Percentiles rank a stretch among this genome's conserved stretches.
Conservation (phyloP, 768 basidiomycete genomes). For the Lepiota venenata region DNA sequence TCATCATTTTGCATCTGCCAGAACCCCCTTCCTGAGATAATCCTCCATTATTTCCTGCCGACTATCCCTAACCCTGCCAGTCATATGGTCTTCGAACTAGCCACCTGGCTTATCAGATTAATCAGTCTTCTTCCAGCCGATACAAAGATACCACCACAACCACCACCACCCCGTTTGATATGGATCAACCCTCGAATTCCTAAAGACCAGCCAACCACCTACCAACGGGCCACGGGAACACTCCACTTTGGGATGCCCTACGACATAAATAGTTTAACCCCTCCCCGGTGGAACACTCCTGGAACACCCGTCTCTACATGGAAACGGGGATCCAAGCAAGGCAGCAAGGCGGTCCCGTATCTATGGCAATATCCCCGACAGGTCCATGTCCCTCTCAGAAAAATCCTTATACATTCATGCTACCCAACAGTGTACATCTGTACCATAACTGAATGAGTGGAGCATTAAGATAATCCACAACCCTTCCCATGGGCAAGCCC, state of each 20-base stretch:
- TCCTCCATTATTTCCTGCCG: neutral
- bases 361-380: constrained; percentile 8
- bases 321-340: neutral
- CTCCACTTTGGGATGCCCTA: neutral
- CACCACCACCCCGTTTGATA: neutral
- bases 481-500: too few species aligned
- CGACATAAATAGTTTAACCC: neutral
- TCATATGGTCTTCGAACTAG: too few species aligned
- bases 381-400: neutral
- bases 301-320: neutral
- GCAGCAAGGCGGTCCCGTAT: constrained; percentile 1
- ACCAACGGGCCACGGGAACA: neutral
- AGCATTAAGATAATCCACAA: too few species aligned
- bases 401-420: too few species aligned
- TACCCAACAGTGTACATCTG: too few species aligned
- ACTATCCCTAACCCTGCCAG: neutral
- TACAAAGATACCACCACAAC: neutral
- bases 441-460: too few species aligned
- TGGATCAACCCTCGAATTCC: neutral
- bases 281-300: neutral
- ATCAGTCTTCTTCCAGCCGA: neutral
- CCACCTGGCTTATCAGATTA: constrained; percentile 4
- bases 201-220: neutral
- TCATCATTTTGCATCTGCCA: neutral
- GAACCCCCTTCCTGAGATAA: neutral